Percentiles rank a stretch among this genome's conserved stretches.
Conservation (phyloP, 2,329 filamentous ascomycete genomes). For the Colletotrichum sp. region DNA sequence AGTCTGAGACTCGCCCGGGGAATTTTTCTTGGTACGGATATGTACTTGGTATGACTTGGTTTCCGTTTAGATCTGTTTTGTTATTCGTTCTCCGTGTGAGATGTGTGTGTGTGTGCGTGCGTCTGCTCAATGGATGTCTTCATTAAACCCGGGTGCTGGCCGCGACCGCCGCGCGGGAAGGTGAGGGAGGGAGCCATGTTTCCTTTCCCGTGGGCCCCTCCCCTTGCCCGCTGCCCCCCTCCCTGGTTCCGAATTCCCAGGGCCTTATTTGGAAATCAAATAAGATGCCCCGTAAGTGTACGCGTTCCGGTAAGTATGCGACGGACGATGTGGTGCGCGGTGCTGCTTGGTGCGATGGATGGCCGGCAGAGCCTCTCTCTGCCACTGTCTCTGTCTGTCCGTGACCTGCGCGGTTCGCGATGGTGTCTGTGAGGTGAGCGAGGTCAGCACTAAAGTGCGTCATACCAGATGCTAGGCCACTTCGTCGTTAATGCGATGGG, state of each 20-base stretch:
- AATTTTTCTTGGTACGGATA: not conserved
- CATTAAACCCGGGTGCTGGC: not conserved
- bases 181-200: conserved; percentile 1
- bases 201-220: not conserved
- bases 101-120: not conserved
- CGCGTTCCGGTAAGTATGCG: not conserved
- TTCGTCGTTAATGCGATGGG: not conserved
- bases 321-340: not conserved
- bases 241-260: not conserved
- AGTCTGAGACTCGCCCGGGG: not conserved
- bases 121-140: not conserved
- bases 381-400: not conserved
- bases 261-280: not conserved
- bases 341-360: not conserved
- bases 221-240: not conserved
- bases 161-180: not conserved
- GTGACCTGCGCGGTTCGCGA: not conserved
- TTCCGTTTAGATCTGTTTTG: not conserved
- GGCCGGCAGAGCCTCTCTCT: not conserved
- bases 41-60: not conserved
- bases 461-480: not conserved
- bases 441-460: not conserved
- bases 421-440: not conserved
- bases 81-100: not conserved
- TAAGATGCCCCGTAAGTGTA: not conserved